Percentiles rank a stretch among this genome's conserved stretches.
Evolutionary conservation across 306 rosid species (phyloP).

Genomic region (Spatholobus suberectus): DNA sequence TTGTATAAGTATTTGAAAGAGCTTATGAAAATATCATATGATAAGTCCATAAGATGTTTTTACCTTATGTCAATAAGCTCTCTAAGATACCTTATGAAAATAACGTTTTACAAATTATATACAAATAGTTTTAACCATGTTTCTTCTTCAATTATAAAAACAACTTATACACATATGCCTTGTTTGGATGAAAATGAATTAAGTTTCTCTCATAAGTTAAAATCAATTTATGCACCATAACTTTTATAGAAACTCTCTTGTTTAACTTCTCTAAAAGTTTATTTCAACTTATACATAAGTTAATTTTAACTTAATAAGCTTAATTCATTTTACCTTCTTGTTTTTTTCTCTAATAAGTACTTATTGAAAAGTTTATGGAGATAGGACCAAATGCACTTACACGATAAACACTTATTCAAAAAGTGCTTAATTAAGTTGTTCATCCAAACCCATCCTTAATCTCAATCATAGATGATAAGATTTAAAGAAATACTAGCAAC

Average conservation of each 20-base stretch:
- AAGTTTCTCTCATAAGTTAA: neutral
- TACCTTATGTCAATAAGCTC: neutral
- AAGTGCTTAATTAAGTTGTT: neutral
- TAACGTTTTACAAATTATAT: neutral
- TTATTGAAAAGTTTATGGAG: neutral
- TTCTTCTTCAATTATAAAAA: neutral
- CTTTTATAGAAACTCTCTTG: too few species aligned
- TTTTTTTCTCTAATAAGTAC: neutral
- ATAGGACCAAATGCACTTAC: too few species aligned
- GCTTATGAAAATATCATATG: neutral
- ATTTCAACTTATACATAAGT: neutral
- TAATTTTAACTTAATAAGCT: neutral
- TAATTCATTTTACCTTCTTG: neutral
- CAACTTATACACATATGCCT: neutral
- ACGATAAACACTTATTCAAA: neutral
- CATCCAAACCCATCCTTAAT: neutral
- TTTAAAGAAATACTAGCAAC: too few species aligned
- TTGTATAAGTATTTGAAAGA: neutral
- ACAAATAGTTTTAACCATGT: neutral
- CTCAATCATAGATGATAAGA: too few species aligned
- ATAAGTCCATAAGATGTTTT: neutral
- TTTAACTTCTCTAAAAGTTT: too few species aligned
- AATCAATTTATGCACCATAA: neutral
- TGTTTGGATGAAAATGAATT: neutral
- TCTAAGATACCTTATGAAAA: neutral